phyloP scores from a whole-genome alignment of 2,329 filamentous ascomycete species.

The Venturia oleaginea region DNA sequence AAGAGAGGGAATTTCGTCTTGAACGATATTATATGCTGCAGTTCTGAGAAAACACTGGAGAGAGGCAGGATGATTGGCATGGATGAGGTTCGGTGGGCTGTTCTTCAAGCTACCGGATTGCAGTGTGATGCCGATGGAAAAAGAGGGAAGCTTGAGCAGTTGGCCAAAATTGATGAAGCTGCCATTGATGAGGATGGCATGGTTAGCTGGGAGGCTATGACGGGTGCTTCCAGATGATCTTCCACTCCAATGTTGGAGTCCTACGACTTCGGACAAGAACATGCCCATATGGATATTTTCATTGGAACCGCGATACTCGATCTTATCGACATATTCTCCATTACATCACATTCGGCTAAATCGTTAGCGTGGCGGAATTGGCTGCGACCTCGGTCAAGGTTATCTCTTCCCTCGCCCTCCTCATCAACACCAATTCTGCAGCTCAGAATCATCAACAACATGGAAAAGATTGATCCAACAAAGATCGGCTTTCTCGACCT shows the following conservation, averaged over 20 bases:
- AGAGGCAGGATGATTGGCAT: constrained; percentile 47
- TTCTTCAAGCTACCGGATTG: constrained; percentile 52
- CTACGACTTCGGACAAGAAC: neutral
- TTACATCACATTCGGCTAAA: neutral
- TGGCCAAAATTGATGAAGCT: neutral
- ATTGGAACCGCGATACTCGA: too few relatives aligned
- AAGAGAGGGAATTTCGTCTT: constrained; percentile 26
- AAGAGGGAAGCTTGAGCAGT: constrained; percentile 9
- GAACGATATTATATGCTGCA: constrained; percentile 48
- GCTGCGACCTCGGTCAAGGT: neutral
- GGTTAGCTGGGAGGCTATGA: constrained; percentile 2
- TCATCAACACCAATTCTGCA: neutral
- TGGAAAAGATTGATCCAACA: neutral
- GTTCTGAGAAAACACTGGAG: constrained; percentile 40
- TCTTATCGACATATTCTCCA: neutral
- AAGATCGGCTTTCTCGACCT: neutral
- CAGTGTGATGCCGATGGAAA: constrained; percentile 29
- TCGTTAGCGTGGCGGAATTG: neutral
- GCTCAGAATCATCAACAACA: neutral
- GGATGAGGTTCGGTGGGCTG: constrained; percentile 53
- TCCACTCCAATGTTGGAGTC: neutral
- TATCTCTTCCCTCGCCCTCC: neutral
- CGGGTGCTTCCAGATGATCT: neutral
- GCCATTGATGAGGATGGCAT: neutral
- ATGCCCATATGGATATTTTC: too few relatives aligned